Evolutionary conservation across 352 stramenopile species (phyloP).

Genomic region (Aphanomyces euteiches): DNA sequence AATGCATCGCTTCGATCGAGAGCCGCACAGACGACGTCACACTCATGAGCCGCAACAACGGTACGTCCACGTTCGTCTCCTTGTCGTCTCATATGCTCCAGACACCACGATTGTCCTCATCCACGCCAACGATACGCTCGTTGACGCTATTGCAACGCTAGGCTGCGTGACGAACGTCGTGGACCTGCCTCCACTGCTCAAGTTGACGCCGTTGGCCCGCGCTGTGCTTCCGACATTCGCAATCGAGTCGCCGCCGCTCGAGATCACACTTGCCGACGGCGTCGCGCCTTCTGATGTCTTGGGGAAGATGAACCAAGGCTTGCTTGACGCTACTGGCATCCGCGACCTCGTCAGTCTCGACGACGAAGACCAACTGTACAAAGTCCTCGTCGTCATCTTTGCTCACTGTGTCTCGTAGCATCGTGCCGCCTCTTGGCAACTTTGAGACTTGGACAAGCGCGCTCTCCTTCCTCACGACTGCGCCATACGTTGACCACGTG

Average conservation of each 20-base stretch:
- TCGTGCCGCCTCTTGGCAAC: too few species aligned
- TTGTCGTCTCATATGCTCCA: background rate
- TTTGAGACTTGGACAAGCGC: too few species aligned
- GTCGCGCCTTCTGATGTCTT: slow-evolving; percentile 45
- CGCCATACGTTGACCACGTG: slow-evolving; percentile 44
- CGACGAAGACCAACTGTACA: too few species aligned
- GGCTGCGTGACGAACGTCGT: slow-evolving; percentile 48
- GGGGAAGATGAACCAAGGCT: slow-evolving; percentile 50
- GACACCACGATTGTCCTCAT: slow-evolving; percentile 50
- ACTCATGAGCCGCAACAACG: slow-evolving; percentile 49
- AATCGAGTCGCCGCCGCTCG: slow-evolving; percentile 46
- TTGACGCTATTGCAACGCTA: slow-evolving; percentile 38
- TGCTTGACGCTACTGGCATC: too few species aligned
- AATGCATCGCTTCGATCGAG: slow-evolving; percentile 45
- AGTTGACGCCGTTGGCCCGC: slow-evolving; percentile 68
- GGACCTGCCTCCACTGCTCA: slow-evolving; percentile 48
- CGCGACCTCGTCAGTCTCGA: too few species aligned
- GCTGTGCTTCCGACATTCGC: slow-evolving; percentile 40
- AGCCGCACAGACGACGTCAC: slow-evolving; percentile 40
- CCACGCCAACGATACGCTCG: slow-evolving; percentile 40
- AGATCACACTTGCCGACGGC: slow-evolving; percentile 52
- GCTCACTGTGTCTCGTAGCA: too few species aligned
- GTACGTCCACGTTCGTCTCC: slow-evolving; percentile 35
- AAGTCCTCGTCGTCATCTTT: too few species aligned
- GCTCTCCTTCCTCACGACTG: too few species aligned